Conservation (phyloP, 1,284 basidiomycete genomes). For the Xerocomus tenax region DNA sequence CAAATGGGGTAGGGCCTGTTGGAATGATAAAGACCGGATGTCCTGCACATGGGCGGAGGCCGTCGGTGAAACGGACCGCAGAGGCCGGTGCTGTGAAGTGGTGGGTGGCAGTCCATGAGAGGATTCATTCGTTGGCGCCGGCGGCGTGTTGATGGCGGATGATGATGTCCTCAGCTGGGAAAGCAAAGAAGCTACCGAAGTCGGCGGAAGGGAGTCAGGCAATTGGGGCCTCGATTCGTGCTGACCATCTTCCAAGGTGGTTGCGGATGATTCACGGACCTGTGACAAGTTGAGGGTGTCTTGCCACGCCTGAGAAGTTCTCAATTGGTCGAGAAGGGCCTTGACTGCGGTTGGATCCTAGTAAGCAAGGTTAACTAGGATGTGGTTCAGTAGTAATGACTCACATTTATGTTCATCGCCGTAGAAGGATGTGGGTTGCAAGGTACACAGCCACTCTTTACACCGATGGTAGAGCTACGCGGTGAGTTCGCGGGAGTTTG, state of each 20-base stretch:
- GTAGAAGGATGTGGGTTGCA: background rate
- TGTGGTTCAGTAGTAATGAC: background rate
- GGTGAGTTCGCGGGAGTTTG: conserved; percentile 11
- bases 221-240: conserved; percentile 4
- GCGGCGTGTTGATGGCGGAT: conserved; percentile 11
- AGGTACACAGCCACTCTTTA: conserved; percentile 5
- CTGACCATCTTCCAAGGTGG: conserved; percentile 6
- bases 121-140: conserved; percentile 5
- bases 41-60: conserved; percentile 28
- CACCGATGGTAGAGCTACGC: too few relatives aligned
- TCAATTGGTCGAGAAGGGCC: conserved; percentile 57
- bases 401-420: conserved; percentile 39
- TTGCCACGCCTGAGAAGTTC: conserved; percentile 59
- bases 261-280: conserved; percentile 4
- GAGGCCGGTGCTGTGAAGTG: conserved; percentile 8
- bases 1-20: conserved; percentile 53
- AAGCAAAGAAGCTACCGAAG: conserved; percentile 55
- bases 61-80: conserved; percentile 12
- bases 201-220: conserved; percentile 5
- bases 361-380: background rate
- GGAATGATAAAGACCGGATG: conserved; percentile 47
- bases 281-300: conserved; percentile 32
- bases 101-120: conserved; percentile 7
- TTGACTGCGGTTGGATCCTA: conserved; percentile 54
- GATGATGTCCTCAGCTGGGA: conserved; percentile 47